These are phyloP conservation scores for Phylloporus rhodoxanthus DNA, from an alignment of 768 basidiomycete species.

Conservation along the genomic window DNA sequence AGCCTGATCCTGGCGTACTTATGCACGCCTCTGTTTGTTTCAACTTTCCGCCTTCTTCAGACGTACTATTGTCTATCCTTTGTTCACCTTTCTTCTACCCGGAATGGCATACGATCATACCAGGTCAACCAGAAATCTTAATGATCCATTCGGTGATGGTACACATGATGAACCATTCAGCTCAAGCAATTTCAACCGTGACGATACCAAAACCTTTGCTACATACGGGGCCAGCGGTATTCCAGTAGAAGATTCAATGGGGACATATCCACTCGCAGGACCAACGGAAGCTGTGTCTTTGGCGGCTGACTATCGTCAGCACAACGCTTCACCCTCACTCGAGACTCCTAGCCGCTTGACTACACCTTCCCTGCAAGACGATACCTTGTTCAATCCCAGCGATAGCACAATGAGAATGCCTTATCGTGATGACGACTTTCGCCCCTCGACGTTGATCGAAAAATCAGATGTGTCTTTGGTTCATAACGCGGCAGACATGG, in stretches of 20 bases:
- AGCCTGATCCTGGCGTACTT: no score
- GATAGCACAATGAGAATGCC: constrained; percentile 7
- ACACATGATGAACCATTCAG: constrained; percentile 20
- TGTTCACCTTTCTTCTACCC: constrained; percentile 19
- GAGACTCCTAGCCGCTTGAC: constrained; percentile 11
- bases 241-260: constrained; percentile 8
- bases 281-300: constrained; percentile 21
- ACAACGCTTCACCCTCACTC: constrained; percentile 13
- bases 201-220: constrained; percentile 18
- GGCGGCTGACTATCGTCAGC: constrained; percentile 25
- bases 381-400: neutral
- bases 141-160: constrained; percentile 27
- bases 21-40: neutral
- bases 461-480: constrained; percentile 38
- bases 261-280: constrained; percentile 1
- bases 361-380: constrained; percentile 13
- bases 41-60: neutral
- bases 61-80: neutral
- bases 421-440: constrained; percentile 24
- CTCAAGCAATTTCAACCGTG: constrained; percentile 5
- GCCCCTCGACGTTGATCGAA: constrained; percentile 13
- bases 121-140: constrained; percentile 8
- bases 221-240: constrained; percentile 19
- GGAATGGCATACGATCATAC: constrained; percentile 21
- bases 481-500: constrained; percentile 39